Conservation (phyloP, 2,329 filamentous ascomycete genomes). For the Huntiella abstrusa region DNA sequence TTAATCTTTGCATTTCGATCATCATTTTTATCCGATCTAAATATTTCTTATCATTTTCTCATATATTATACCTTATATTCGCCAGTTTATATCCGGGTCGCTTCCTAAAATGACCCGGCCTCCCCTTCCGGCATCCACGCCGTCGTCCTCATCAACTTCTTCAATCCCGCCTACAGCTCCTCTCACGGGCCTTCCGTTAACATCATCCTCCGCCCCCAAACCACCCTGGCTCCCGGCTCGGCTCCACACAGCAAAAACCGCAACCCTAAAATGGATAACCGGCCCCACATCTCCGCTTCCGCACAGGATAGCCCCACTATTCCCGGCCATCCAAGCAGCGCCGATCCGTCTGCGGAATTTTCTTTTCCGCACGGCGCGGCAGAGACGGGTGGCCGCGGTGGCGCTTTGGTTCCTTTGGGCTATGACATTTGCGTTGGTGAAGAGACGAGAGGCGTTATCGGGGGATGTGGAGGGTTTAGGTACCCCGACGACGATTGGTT, state of each 20-base stretch:
- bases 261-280: conserved; percentile 29
- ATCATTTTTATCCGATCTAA: too few species aligned
- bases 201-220: conserved; percentile 38
- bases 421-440: conserved; percentile 47
- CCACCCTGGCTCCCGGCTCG: conserved; percentile 42
- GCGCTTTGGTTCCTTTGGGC: conserved; percentile 49
- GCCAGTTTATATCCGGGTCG: too few species aligned
- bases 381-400: conserved; percentile 39
- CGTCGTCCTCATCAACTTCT: too few species aligned
- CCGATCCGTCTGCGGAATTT: conserved; percentile 45
- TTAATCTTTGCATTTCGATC: too few species aligned
- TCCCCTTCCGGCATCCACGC: too few species aligned
- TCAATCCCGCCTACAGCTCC: too few species aligned
- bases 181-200: too few species aligned
- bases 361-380: conserved; percentile 38
- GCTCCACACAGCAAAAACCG: conserved; percentile 26
- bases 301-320: conserved; percentile 37
- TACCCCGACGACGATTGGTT: conserved; percentile 43
- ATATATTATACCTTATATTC: too few species aligned
- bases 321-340: conserved; percentile 47
- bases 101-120: too few species aligned
- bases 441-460: conserved; percentile 39
- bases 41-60: too few species aligned
- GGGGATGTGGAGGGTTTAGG: conserved; percentile 51
- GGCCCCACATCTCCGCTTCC: conserved; percentile 35